Percentiles rank a stretch among this genome's conserved stretches.
Evolutionary conservation across 129 eudicot genomes (phyloP).

Genomic region (Artemisia tridentata): DNA sequence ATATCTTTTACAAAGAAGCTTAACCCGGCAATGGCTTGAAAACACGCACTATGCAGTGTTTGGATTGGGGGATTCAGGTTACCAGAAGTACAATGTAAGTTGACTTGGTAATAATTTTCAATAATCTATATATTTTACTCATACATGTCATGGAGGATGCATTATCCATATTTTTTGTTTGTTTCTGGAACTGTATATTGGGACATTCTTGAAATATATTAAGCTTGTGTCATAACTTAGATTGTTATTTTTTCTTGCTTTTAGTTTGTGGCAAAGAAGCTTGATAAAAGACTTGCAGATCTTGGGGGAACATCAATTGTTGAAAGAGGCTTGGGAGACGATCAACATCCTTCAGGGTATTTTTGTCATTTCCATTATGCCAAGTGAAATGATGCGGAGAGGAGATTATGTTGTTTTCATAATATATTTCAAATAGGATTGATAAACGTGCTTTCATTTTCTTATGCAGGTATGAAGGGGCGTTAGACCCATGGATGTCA

Average conservation of each 20-base stretch:
- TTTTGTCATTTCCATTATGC: conserved; percentile 2
- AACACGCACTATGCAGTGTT: conserved; percentile 76
- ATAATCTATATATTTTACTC: not conserved
- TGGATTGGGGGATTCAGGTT: conserved; percentile 98
- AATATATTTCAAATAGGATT: not conserved
- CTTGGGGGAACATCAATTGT: conserved; percentile 73
- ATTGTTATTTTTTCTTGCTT: conserved; percentile 17
- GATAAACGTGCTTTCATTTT: conserved; percentile 9
- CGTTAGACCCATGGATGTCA: conserved; percentile 96
- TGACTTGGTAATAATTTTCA: conserved; percentile 17
- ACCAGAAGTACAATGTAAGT: conserved; percentile 93
- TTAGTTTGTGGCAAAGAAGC: conserved; percentile 97
- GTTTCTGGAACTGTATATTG: not conserved
- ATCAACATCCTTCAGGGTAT: conserved; percentile 99
- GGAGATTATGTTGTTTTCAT: conserved; percentile 3
- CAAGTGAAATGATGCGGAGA: conserved; percentile 9
- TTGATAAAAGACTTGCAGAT: conserved; percentile 80
- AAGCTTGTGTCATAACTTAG: not conserved
- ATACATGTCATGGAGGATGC: too few relatives aligned
- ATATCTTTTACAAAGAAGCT: conserved; percentile 71
- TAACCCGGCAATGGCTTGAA: conserved; percentile 60
- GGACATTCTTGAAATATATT: not conserved
- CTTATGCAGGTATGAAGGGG: conserved; percentile 75
- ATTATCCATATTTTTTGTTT: not conserved
- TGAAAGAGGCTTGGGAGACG: conserved; percentile 96